Evolutionary conservation across 495 filamentous ascomycete genomes (phyloP), one percentile per base, ranked within the genome.

Genomic region (Bacidia rubella): DNA sequence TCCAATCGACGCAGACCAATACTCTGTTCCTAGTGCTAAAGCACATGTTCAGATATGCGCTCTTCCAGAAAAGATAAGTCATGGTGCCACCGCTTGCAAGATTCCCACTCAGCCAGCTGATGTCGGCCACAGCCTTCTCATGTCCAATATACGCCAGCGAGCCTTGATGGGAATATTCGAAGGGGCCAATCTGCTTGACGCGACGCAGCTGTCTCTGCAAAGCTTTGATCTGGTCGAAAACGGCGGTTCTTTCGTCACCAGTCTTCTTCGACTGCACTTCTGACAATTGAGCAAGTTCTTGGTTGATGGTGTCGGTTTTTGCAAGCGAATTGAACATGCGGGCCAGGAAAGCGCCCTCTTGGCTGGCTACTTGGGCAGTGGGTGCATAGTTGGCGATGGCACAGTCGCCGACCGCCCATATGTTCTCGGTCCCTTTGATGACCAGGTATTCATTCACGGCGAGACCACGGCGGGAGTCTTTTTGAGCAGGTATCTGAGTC

Each of bases 11-110:
- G 57, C 87, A 73, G 41, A 99, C 92, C 22, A 99, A 75, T 56
- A 96, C 76, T 65, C 92, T 83, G 70, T 97, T 99, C 55, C 92
- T 84, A 41, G 81, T 86, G 78, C 89, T 95, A 68, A 97, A 99
- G 79, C 90, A 96, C 92, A 99, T 99, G 78, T 84, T 93, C 68
- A 99, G 73, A 68, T 99, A 99, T 48, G 92, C 93, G 65, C 83
- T 88, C 67, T 87, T 77, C 92, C 92, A 98, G 80, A 98, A 97
- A 60, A 96, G 65, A 64, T 81, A 87, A 47, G 83, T 89, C 64
- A 88, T 70, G 60, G 79, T 83, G 63, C 87, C 86, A 62, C 86
- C 86, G 48, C 80, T 82, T 39, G 88, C 86, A 61, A 97, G 77
- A 70, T 99, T 99, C 62, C 93, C 93, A 65, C 88, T 92, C 70